phyloP scores from a whole-genome alignment of 2,329 filamentous ascomycete genomes.

The Stachybotrys chlorohalonatus region DNA sequence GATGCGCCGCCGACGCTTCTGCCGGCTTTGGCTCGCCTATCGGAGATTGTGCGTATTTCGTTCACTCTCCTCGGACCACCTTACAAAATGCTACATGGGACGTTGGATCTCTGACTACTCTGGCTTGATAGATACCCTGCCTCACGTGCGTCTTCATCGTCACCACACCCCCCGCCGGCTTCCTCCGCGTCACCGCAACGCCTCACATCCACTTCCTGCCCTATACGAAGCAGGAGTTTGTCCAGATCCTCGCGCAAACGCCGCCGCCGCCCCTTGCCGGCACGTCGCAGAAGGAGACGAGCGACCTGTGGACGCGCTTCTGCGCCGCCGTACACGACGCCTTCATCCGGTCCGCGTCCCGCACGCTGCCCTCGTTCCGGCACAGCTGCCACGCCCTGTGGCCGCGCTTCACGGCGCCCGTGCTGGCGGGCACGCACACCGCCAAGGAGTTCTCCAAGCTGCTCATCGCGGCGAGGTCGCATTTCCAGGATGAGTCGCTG shows the following conservation, averaged over 20 bases:
- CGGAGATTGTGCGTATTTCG: conserved; percentile 68
- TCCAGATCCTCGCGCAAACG: conserved; percentile 61
- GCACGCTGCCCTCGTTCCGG: conserved; percentile 66
- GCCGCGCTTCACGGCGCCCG: conserved; percentile 73
- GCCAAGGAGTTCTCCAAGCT: conserved; percentile 79
- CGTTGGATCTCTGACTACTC: conserved; percentile 3
- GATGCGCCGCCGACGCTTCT: conserved; percentile 73
- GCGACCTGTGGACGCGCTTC: conserved; percentile 72
- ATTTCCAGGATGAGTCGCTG: conserved; percentile 66
- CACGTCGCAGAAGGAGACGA: conserved; percentile 44
- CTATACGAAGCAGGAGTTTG: conserved; percentile 73
- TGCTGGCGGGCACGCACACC: conserved; percentile 62
- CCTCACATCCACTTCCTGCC: conserved; percentile 76
- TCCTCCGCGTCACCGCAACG: conserved; percentile 60
- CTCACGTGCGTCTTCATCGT: conserved; percentile 72
- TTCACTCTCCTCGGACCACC: background rate
- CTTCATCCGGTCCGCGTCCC: conserved; percentile 68
- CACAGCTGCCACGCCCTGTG: conserved; percentile 67
- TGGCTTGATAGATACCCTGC: conserved; percentile 55
- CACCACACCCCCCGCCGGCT: conserved; percentile 58
- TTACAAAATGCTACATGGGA: no score
- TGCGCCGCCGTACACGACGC: conserved; percentile 80
- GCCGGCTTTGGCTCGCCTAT: conserved; percentile 70
- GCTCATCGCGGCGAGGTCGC: conserved; percentile 57
- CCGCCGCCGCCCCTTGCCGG: conserved; percentile 36